phyloP scores from a whole-genome alignment of 441 rosid genomes.

The Theobroma grandiflorum region DNA sequence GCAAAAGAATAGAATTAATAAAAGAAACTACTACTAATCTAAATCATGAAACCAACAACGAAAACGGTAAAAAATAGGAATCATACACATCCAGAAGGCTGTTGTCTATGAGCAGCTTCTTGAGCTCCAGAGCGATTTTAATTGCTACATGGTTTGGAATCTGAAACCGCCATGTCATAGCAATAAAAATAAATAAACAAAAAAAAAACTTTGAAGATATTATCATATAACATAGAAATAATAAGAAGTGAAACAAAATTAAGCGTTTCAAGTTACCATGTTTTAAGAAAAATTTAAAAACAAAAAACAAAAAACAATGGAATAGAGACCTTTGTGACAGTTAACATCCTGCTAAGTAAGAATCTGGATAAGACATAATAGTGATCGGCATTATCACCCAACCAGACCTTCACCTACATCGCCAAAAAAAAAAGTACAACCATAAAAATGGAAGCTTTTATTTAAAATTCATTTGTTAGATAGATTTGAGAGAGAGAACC shows the following conservation, averaged over 20 bases:
- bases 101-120: constrained; percentile 97
- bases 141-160: constrained; percentile 97
- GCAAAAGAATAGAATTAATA: constrained; percentile 32
- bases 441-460: neutral
- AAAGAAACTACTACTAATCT: neutral
- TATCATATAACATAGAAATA: neutral
- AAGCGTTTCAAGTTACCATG: neutral
- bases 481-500: constrained; percentile 42
- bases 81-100: constrained; percentile 98
- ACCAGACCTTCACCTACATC: constrained; percentile 92
- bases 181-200: neutral
- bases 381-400: constrained; percentile 96
- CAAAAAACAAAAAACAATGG: neutral
- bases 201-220: neutral
- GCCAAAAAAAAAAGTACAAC: neutral
- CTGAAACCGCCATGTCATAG: constrained; percentile 47
- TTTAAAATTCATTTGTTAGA: neutral
- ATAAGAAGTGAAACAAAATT: neutral
- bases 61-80: constrained; percentile 7
- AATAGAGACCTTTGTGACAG: constrained; percentile 86
- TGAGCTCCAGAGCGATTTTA: constrained; percentile 95
- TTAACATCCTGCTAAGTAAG: constrained; percentile 92
- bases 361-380: constrained; percentile 96
- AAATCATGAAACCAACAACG: neutral
- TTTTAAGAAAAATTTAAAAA: neutral